Conservation (phyloP, 2,329 filamentous ascomycete species). For the Pyrenophora seminiperda region DNA sequence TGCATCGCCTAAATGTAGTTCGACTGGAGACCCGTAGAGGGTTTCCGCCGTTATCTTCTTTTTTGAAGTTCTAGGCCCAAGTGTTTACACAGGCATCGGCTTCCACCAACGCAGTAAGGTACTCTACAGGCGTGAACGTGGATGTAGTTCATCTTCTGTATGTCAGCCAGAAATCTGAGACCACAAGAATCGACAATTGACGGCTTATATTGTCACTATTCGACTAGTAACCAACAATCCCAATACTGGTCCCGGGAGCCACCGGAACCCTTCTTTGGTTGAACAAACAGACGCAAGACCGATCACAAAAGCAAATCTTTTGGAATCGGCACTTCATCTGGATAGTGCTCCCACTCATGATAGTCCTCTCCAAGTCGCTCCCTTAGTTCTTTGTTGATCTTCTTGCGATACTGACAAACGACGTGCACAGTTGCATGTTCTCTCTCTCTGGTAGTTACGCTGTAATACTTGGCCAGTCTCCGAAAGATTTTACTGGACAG, state of each 20-base stretch:
- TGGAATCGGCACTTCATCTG: not conserved
- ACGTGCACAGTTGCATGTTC: slow-evolving; percentile 2
- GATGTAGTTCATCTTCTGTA: no score
- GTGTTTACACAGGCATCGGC: not conserved
- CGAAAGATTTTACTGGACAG: no score
- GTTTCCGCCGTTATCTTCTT: not conserved
- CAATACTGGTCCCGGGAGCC: not conserved
- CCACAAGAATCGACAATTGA: no score
- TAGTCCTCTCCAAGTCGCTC: not conserved
- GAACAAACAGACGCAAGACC: not conserved
- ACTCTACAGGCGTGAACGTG: no score
- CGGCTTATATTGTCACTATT: no score
- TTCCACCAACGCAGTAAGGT: not conserved
- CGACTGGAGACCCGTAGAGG: not conserved
- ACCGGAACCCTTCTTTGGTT: not conserved
- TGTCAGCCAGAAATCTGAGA: no score
- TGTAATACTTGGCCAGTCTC: no score
- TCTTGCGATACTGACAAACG: not conserved
- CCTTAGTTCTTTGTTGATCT: not conserved
- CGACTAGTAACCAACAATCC: not conserved
- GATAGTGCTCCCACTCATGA: not conserved
- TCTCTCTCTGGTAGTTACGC: no score
- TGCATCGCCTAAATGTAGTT: not conserved
- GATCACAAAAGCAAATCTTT: not conserved
- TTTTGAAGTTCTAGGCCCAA: not conserved